phyloP scores from a whole-genome alignment of 2,329 filamentous ascomycete genomes.

The Penicillium sp. region DNA sequence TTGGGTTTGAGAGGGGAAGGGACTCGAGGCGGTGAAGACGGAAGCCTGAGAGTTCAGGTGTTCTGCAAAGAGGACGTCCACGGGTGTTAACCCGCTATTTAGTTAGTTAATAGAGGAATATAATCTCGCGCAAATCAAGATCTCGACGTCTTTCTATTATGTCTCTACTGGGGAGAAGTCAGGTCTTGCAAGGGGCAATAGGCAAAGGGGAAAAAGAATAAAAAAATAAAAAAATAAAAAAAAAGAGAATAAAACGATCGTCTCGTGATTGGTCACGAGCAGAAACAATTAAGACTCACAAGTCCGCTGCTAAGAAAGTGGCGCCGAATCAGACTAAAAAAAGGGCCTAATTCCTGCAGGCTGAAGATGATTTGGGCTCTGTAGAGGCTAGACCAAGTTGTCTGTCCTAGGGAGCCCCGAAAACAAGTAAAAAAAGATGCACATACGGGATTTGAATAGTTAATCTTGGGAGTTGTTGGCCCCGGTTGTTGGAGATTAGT shows the following conservation, averaged over 20 bases:
- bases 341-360: constrained; percentile 4
- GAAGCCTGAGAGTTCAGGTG: constrained; percentile 5
- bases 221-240: not conserved
- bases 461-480: not conserved
- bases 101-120: not conserved
- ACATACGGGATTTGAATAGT: not conserved
- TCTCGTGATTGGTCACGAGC: constrained; percentile 20
- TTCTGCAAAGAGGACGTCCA: not conserved
- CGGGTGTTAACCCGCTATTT: no score
- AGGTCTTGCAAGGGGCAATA: constrained; percentile 1
- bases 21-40: constrained; percentile 20
- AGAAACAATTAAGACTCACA: constrained; percentile 5
- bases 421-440: constrained; percentile 5
- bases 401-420: not conserved
- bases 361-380: constrained; percentile 2
- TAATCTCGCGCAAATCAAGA: not conserved
- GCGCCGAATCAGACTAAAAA: constrained; percentile 6
- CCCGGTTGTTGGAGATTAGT: not conserved
- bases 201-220: not conserved
- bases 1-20: constrained; percentile 21
- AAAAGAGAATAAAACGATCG: not conserved
- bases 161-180: not conserved
- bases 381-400: constrained; percentile 1
- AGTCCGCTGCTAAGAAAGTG: constrained; percentile 6
- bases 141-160: not conserved